Percentiles rank a stretch among this genome's conserved stretches.
phyloP scores from a whole-genome alignment of 495 filamentous ascomycete species.

The Recurvomyces mirabilis region DNA sequence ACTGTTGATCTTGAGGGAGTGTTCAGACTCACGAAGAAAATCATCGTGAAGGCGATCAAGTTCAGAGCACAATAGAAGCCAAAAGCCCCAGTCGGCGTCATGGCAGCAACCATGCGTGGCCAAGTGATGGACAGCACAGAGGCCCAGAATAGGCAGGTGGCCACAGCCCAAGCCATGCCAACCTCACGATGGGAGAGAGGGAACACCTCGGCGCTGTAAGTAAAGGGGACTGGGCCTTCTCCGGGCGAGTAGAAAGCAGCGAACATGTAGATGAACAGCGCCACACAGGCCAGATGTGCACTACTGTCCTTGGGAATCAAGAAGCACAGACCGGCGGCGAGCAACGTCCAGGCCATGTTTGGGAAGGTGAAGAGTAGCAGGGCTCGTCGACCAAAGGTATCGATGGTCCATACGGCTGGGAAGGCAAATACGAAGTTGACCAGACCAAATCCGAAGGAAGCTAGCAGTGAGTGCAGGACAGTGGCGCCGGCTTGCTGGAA shows the following conservation, averaged over 20 bases:
- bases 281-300: constrained; percentile 45
- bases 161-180: constrained; percentile 38
- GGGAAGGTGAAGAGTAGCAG: constrained; percentile 79
- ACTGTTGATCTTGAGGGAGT: background rate
- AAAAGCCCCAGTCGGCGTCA: constrained; percentile 52
- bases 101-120: constrained; percentile 44
- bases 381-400: constrained; percentile 67
- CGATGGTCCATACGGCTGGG: constrained; percentile 75
- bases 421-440: constrained; percentile 63
- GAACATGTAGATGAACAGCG: constrained; percentile 53
- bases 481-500: constrained; percentile 53
- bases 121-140: constrained; percentile 57
- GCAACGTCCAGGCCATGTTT: constrained; percentile 68
- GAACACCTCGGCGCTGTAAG: constrained; percentile 72
- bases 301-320: constrained; percentile 45
- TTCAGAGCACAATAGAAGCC: constrained; percentile 43
- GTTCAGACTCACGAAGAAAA: constrained; percentile 50
- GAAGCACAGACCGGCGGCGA: constrained; percentile 61
- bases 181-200: constrained; percentile 38
- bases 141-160: constrained; percentile 62
- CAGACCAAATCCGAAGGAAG: constrained; percentile 68
- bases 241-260: constrained; percentile 68
- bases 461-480: constrained; percentile 50
- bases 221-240: constrained; percentile 73
- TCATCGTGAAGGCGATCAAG: constrained; percentile 52